phyloP scores from a whole-genome alignment of 2,329 filamentous ascomycete genomes.

The Acephala macrosclerotiorum region DNA sequence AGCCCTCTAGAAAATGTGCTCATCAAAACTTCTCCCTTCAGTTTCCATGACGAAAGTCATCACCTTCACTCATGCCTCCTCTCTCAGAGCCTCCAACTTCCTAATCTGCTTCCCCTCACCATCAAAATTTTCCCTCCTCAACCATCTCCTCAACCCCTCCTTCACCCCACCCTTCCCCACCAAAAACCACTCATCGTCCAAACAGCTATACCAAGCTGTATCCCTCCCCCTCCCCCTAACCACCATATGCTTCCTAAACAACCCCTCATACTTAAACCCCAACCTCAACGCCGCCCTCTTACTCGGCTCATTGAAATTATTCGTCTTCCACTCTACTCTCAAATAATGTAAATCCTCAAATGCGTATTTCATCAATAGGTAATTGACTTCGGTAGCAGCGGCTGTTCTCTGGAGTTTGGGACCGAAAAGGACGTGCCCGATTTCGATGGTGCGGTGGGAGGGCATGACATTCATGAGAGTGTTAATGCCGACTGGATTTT shows the following conservation, averaged over 20 bases:
- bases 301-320: constrained; percentile 62
- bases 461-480: constrained; percentile 55
- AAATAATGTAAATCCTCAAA: constrained; percentile 62
- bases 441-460: constrained; percentile 59
- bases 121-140: constrained; percentile 49
- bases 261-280: constrained; percentile 66
- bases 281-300: constrained; percentile 61
- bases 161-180: constrained; percentile 61
- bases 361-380: constrained; percentile 59
- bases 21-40: not conserved
- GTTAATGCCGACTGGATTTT: constrained; percentile 51
- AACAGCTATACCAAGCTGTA: constrained; percentile 66
- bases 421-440: constrained; percentile 63
- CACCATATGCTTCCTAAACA: constrained; percentile 68
- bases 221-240: constrained; percentile 63
- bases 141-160: constrained; percentile 55
- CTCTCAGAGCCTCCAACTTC: constrained; percentile 47
- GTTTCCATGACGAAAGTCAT: not conserved
- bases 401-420: constrained; percentile 58
- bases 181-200: constrained; percentile 66
- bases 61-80: constrained; percentile 1
- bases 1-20: not conserved
- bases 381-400: constrained; percentile 64
- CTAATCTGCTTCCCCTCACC: constrained; percentile 57
- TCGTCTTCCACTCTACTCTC: constrained; percentile 71